Evolutionary conservation across 768 basidiomycete species (phyloP), one percentile per base, ranked within the genome.

Genomic region (Pilatotrama ljubarskyi): DNA sequence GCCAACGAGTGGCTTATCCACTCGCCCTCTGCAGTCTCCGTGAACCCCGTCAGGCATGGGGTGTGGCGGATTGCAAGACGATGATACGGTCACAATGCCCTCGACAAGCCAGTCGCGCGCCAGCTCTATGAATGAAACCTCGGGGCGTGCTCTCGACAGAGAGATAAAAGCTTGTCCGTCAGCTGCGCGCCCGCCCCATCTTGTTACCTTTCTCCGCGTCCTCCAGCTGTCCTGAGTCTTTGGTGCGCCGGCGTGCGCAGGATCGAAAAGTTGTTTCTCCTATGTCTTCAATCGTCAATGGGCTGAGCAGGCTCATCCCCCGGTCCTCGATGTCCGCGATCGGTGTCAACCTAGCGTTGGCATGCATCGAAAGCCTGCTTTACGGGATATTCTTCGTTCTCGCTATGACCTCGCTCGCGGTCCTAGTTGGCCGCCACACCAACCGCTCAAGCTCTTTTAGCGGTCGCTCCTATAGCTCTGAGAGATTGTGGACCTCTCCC

Each of bases 181-280:
- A 43, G 42, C 52, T 14, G 41, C 52, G 41, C 42, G 29, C 25
- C 26, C 41, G 25, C 41, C 20, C 8, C 55, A 20, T 38, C 55
- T 24, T 47, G 44, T 35, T n/a, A n/a, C 26, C 36, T 38, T n/a
- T 29, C 36, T 18, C 18, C 43, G 53, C 15, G 35, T 38, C 46
- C 46, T 48, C n/a, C 29, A n/a, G 24, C 24, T 8, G 15, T 40
- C 37, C 44, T 22, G 36, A 24, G 37, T 40, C 24, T 18, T 56
- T 26, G 55, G 55, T 48, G 46, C 55, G 52, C 52, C 42, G 52
- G 52, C 52, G 52, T 54, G 42, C 52, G 35, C 55, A 48, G 37
- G 44, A 22, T 55, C 54, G 54, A 22, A 38, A 14, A 37, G 5
- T n/a, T 15, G 20, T 5, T 20, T 20, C 32, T 13, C 10, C 43